Evolutionary conservation across 495 filamentous ascomycete species (phyloP).

Genomic region (Filosporella fistucella): DNA sequence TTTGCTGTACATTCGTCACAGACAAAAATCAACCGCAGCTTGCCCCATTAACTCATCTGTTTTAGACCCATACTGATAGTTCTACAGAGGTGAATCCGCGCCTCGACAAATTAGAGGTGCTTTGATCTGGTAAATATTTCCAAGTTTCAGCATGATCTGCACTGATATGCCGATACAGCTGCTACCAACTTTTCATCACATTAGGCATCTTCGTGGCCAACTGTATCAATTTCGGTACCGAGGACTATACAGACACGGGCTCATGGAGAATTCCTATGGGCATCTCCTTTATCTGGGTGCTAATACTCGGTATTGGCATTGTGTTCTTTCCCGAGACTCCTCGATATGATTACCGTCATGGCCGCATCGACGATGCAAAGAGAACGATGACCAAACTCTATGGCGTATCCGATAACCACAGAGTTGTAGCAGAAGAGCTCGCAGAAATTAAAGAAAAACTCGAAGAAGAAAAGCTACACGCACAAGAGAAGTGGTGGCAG

Average conservation of each 20-base stretch:
- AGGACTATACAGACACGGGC: constrained; percentile 41
- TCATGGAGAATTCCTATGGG: constrained; percentile 84
- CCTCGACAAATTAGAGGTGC: constrained; percentile 56
- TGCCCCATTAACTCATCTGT: too few species aligned
- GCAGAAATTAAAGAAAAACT: constrained; percentile 61
- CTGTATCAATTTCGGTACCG: constrained; percentile 70
- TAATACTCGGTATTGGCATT: constrained; percentile 67
- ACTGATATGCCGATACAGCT: not conserved
- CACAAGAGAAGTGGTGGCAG: constrained; percentile 47
- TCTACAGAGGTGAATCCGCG: not conserved
- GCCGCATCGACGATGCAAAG: constrained; percentile 60
- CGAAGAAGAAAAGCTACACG: constrained; percentile 47
- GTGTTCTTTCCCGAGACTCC: constrained; percentile 71
- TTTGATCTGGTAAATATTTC: constrained; percentile 43
- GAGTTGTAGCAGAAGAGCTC: constrained; percentile 65
- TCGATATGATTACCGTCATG: constrained; percentile 60
- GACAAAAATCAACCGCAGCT: not conserved
- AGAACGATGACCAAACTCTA: constrained; percentile 66
- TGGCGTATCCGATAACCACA: constrained; percentile 62
- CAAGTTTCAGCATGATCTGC: not conserved
- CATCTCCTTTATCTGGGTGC: constrained; percentile 69
- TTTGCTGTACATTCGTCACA: not conserved
- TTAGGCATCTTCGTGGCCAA: constrained; percentile 79
- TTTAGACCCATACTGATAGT: too few species aligned
- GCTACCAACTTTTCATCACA: constrained; percentile 83